Evolutionary conservation across 495 filamentous ascomycete genomes (phyloP).

Genomic region (Penicillium pulvis): DNA sequence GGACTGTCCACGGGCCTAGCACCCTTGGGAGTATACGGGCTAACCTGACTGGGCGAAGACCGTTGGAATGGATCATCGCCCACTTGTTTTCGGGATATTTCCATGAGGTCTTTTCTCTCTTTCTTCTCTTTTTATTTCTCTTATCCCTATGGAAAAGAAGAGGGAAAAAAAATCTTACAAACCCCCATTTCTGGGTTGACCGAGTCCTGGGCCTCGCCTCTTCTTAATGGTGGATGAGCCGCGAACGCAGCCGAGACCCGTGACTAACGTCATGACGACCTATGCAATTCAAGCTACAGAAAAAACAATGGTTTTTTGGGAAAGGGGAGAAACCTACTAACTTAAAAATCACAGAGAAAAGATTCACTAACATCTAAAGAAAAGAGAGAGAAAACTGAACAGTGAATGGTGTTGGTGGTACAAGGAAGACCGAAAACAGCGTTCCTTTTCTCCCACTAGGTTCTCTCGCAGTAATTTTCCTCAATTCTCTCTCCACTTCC

Average conservation of each 20-base stretch:
- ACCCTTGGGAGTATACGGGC: constrained; percentile 26
- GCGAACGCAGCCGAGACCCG: constrained; percentile 11
- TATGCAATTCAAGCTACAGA: not conserved
- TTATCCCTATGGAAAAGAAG: not conserved
- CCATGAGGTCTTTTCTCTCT: not conserved
- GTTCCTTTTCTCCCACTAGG: not conserved
- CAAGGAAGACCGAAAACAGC: not conserved
- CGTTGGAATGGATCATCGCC: constrained; percentile 36
- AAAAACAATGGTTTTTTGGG: not conserved
- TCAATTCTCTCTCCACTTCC: constrained; percentile 21
- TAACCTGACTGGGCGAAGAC: constrained; percentile 35
- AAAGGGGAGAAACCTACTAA: constrained; percentile 3
- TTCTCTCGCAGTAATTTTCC: constrained; percentile 16
- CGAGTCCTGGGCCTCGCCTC: constrained; percentile 1
- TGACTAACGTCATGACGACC: constrained; percentile 12
- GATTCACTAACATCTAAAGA: not conserved
- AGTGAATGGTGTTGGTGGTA: constrained; percentile 4
- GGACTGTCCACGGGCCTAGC: constrained; percentile 6
- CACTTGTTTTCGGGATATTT: constrained; percentile 6
- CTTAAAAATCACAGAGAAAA: not conserved
- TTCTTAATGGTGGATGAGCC: constrained; percentile 18
- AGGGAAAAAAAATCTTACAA: not conserved
- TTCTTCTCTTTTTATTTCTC: constrained; percentile 13
- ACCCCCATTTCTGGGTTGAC: not conserved
- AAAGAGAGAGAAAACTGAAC: not conserved